A percentile compares a stretch with the other conserved stretches of the same genome.
Conservation (phyloP, 1,284 basidiomycete genomes). For the Rhodotorula sp. region DNA sequence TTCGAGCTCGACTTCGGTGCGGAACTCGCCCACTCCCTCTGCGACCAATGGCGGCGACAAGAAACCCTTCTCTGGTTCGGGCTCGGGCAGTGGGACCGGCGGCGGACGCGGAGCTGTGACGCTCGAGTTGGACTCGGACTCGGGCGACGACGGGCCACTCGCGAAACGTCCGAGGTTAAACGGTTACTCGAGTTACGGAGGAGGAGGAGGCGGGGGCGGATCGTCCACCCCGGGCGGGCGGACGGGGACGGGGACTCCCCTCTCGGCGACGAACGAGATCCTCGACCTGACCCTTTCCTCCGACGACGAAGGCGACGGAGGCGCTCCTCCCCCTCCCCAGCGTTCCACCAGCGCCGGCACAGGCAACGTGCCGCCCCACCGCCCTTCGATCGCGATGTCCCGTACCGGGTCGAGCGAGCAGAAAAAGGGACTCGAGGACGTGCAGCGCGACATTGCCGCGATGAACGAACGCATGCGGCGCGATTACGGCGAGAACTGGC, state of each 20-base stretch:
- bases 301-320: constrained; percentile 49
- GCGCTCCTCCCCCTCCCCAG: not conserved
- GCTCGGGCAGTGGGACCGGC: too few relatives aligned
- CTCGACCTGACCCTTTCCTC: constrained; percentile 68
- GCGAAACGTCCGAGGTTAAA: constrained; percentile 70
- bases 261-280: constrained; percentile 49
- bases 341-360: constrained; percentile 54
- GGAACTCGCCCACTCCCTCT: not conserved
- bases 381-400: not conserved
- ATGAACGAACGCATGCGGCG: constrained; percentile 18
- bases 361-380: not conserved
- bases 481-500: constrained; percentile 8
- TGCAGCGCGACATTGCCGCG: constrained; percentile 14
- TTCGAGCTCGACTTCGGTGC: constrained; percentile 19
- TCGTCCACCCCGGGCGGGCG: not conserved
- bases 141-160: constrained; percentile 50
- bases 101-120: not conserved
- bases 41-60: not conserved
- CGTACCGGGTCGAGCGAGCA: constrained; percentile 4
- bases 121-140: not conserved
- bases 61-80: not conserved
- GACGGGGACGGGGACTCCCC: not conserved
- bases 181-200: constrained; percentile 56
- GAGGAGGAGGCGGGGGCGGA: not conserved
- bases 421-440: constrained; percentile 12